Conservation (phyloP, 345 rosid genomes). For the Linum usitatissimum region DNA sequence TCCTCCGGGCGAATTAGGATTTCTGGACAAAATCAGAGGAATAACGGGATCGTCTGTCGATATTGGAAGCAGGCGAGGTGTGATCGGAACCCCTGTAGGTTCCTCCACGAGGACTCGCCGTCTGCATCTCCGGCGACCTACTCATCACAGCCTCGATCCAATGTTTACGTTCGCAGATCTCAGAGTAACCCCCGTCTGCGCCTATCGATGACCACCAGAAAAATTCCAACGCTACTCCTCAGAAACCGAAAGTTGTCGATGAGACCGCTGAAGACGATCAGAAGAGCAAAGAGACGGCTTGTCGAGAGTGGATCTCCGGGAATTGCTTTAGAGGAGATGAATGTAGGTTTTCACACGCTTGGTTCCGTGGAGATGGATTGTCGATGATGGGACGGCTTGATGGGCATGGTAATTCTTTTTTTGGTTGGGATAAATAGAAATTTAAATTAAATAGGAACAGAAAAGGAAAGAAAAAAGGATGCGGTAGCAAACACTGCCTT, state of each 20-base stretch:
- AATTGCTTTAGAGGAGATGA: neutral
- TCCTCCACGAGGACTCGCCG: neutral
- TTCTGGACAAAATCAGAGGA: neutral
- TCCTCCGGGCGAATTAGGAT: neutral
- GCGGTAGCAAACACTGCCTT: too few species aligned
- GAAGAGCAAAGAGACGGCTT: neutral
- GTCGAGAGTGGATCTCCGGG: neutral
- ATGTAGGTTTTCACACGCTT: conserved; percentile 10
- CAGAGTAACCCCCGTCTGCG: neutral
- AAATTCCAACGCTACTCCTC: neutral
- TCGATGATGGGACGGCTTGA: conserved; percentile 25
- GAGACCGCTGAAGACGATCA: too few species aligned
- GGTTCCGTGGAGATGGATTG: conserved; percentile 24
- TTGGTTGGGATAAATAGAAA: too few species aligned
- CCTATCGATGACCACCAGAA: neutral
- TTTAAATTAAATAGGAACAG: too few species aligned
- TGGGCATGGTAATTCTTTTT: conserved; percentile 38
- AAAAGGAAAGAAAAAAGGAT: too few species aligned
- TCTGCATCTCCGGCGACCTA: neutral
- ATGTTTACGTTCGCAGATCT: neutral
- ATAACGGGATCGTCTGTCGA: neutral
- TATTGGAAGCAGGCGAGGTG: neutral
- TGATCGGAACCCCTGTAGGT: neutral
- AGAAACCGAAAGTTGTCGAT: neutral
- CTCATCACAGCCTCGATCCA: neutral